These are phyloP conservation scores for Scheffersomyces ergatensis DNA, from an alignment of 805 yeast species.

Conservation along the genomic window DNA sequence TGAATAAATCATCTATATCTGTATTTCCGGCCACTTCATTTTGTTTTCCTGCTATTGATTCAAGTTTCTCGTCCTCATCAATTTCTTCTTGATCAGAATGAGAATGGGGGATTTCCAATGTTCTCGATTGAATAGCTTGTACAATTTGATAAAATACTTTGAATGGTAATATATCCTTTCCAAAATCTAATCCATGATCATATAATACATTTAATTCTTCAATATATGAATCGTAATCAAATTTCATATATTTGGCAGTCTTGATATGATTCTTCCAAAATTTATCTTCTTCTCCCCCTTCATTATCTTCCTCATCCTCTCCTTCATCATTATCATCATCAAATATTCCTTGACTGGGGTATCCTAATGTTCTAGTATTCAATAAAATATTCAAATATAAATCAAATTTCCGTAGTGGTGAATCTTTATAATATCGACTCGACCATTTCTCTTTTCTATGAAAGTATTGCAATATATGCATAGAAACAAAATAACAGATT, in stretches of 20 bases:
- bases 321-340: neutral
- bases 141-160: constrained; percentile 24
- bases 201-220: constrained; percentile 5
- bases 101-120: constrained; percentile 59
- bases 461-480: constrained; percentile 12
- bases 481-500: constrained; percentile 20
- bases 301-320: too few species aligned
- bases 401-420: constrained; percentile 8
- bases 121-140: constrained; percentile 56
- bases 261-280: constrained; percentile 6
- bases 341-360: constrained; percentile 1
- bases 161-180: constrained; percentile 11
- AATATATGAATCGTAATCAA: constrained; percentile 9
- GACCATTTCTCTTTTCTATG: neutral
- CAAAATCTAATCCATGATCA: constrained; percentile 7
- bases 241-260: constrained; percentile 3
- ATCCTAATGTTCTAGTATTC: constrained; percentile 11
- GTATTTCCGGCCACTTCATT: neutral
- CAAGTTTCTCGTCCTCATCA: constrained; percentile 15
- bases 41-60: neutral
- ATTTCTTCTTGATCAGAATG: constrained; percentile 14
- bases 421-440: constrained; percentile 1
- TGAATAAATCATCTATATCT: neutral
- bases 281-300: constrained; percentile 3
- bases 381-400: constrained; percentile 17